Evolutionary conservation across 2,329 filamentous ascomycete species (phyloP), one percentile per base, ranked within the genome.

Genomic region (Sclerotinia subarctica): DNA sequence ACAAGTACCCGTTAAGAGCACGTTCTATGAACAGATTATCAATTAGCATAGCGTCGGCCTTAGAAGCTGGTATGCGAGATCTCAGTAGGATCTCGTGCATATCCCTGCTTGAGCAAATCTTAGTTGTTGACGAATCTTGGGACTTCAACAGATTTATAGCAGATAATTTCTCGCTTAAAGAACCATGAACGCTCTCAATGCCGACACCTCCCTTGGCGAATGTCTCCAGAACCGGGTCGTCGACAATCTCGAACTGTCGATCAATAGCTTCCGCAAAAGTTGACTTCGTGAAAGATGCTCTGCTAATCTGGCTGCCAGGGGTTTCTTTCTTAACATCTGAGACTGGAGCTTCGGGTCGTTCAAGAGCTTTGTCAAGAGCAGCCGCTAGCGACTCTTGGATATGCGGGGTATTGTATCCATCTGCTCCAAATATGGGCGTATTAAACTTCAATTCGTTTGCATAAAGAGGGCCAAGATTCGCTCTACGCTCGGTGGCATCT

Each of bases 1-100:
- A 88, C 0, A 89, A 78, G 70, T 90, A 90, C 66, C 82, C 84
- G 72, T 87, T 86, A 70, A 85, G 85, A 10, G 86, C 85, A 21
- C 88, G 84, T 49, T 86, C 78, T 13, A 89, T 78, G 82, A 88
- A 87, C 5, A 81, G 77, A 70, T 89, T 84, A 69, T 89, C 72
- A 19, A 74, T 58, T 5, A 73, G 52, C 13, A 75, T 67, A 19
- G 67, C 66, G 17, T 68, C 63, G 24, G 68, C 13, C 49, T 74
- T 74, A 38, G 58, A 52, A 47, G 64, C 38, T 47, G 67, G 53
- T n/a, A 64, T 46, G 13, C 67, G 67, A n/a, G 80, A 88, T 78
- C 26, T 88, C 76, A 56, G 81, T 80, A 69, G 68, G 26, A 62
- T 49, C 71, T 89, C 87, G 71, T 89, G 86, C 42, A 85, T 80